These are phyloP conservation scores for Neotropicomus parvogracilis DNA, from an alignment of 1,284 basidiomycete species.

Conservation along the genomic window DNA sequence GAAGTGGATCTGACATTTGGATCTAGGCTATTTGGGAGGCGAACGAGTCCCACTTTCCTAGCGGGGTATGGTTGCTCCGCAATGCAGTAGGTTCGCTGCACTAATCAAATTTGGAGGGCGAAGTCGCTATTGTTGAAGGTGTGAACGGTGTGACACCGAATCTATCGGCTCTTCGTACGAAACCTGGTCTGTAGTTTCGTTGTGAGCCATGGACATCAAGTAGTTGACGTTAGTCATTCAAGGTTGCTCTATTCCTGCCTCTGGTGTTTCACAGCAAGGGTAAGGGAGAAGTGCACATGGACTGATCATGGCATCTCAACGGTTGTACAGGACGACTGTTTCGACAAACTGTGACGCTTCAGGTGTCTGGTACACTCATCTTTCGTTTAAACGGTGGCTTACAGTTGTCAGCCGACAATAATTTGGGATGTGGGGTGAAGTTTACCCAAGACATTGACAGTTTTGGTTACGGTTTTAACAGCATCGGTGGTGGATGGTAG, in stretches of 20 bases:
- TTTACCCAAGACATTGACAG: conserved; percentile 34
- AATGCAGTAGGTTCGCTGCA: not conserved
- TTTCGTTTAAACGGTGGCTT: not conserved
- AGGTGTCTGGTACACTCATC: conserved; percentile 13
- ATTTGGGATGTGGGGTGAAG: conserved; percentile 46
- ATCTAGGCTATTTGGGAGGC: conserved; percentile 49
- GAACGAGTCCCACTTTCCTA: conserved; percentile 48
- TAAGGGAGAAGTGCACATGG: conserved; percentile 1
- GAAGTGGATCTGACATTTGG: conserved; percentile 6
- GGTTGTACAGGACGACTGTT: conserved; percentile 12
- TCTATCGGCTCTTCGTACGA: conserved; percentile 42
- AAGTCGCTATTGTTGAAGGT: conserved; percentile 40
- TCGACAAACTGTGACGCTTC: conserved; percentile 36
- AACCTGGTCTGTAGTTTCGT: conserved; percentile 27
- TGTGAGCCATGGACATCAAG: too few species aligned
- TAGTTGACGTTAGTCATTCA: not conserved
- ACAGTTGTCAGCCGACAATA: conserved; percentile 32
- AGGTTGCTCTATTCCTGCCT: conserved; percentile 26
- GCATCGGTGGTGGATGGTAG: conserved; percentile 40
- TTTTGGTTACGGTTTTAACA: conserved; percentile 43
- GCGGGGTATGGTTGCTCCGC: conserved; percentile 31
- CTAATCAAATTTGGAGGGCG: conserved; percentile 36
- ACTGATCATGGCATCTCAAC: conserved; percentile 7
- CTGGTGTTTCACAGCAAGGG: conserved; percentile 25
- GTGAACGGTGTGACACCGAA: conserved; percentile 37